Evolutionary conservation across 768 basidiomycete genomes (phyloP), one percentile per base, ranked within the genome.

Genomic region (Boletus edulis): DNA sequence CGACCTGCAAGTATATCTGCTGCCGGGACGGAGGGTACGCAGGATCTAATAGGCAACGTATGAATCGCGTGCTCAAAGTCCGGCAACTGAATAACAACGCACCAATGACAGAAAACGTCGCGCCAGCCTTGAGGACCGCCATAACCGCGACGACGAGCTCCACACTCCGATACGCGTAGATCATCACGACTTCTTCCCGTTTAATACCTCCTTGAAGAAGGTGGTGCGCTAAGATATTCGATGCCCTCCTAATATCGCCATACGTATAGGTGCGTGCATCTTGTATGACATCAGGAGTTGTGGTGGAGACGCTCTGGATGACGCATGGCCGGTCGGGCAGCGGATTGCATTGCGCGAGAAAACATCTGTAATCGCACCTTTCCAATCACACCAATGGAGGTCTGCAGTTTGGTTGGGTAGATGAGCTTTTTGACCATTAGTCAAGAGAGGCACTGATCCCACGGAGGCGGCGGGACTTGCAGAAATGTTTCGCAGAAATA

Each of bases 41-140:
- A 38, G 97, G 96, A 73, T 99, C 96, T 97, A 60, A 31, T 50
- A 1, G 4, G 17, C 7, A 27, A 17, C 20, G 15, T 44, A 24
- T 51, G 49, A 57, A 49, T 43, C 20, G 35, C 29, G 52, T 15
- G 41, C 8, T 51, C 49, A 22, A 44, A 5, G 18, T 52, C 46
- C 42, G 49, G 14, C 41, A 38, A 39, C 14, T 34, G 7, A 49
- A 39, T 46, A 15, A 40, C 54, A 46, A 73, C 86, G 59, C 45
- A 95, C 94, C 95, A 44, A 98, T 96, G 56, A 99, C 97, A 44
- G 91, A 95, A 75, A 99, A 98, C 4, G 91, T 94, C 1, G 91
- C 96, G 27, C 97, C 97, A 4, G 90, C 92, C 73, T 98, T 98
- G 58, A 98, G 79, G 35, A 95, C 86, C 22, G 92, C 97, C 88